Percentiles rank a stretch among this genome's conserved stretches.
Evolutionary conservation across 208 protist genomes (phyloP).

Genomic region (Balamuthia mandrillaris): DNA sequence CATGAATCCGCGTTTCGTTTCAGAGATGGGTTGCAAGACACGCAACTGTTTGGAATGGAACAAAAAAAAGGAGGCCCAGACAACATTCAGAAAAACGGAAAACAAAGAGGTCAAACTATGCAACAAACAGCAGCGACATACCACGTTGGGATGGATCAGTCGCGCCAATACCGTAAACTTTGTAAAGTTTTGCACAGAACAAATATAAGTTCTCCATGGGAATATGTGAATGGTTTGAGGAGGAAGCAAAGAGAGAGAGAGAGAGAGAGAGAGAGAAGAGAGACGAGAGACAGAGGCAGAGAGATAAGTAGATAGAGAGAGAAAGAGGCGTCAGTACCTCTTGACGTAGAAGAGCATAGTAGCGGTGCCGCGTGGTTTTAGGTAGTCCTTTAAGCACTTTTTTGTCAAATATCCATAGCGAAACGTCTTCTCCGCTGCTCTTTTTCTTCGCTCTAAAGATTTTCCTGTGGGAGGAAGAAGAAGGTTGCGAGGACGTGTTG

Average conservation of each 20-base stretch:
- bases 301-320: background rate
- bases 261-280: background rate
- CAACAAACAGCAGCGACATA: background rate
- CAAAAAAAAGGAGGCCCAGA: background rate
- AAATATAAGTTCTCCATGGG: too few species aligned
- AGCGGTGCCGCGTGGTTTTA: too few species aligned
- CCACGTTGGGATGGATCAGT: background rate
- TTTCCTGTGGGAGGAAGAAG: background rate
- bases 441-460: constrained; percentile 18
- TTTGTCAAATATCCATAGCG: background rate
- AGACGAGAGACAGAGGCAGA: background rate
- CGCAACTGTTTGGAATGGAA: background rate
- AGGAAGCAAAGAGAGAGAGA: background rate
- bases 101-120: background rate
- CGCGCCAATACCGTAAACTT: background rate
- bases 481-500: background rate
- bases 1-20: background rate
- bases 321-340: background rate
- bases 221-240: too few species aligned
- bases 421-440: background rate
- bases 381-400: too few species aligned
- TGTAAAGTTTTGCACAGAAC: too few species aligned
- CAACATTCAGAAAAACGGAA: background rate
- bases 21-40: background rate
- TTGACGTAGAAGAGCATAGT: background rate